Percentiles rank a stretch among this genome's conserved stretches.
Conservation (phyloP, 2,329 filamentous ascomycete genomes). For the Hypoxylon rubiginosum region DNA sequence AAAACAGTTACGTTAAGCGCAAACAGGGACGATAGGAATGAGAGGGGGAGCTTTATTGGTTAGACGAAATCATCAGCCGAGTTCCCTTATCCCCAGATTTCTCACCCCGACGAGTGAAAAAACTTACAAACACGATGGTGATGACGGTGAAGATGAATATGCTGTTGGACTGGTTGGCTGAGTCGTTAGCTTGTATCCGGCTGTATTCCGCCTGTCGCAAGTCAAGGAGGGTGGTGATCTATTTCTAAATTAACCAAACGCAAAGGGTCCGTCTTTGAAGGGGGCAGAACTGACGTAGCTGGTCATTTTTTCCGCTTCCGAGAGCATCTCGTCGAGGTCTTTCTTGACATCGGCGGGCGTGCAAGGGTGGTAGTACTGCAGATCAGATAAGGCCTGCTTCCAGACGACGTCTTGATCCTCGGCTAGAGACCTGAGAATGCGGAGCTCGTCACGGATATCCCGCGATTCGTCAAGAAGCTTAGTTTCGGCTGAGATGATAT, state of each 20-base stretch:
- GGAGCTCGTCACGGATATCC: constrained; percentile 33
- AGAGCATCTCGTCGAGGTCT: constrained; percentile 20
- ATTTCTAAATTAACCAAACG: background rate
- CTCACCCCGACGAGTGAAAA: background rate
- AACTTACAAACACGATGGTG: constrained; percentile 31
- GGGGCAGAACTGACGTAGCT: constrained; percentile 11
- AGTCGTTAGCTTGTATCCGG: constrained; percentile 24
- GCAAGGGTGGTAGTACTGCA: constrained; percentile 20
- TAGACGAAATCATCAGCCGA: background rate
- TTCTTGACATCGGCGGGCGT: constrained; percentile 24
- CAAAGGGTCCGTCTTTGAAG: background rate
- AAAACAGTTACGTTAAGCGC: constrained; percentile 20
- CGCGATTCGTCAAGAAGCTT: constrained; percentile 22
- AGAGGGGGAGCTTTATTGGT: constrained; percentile 24
- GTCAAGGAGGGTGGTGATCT: constrained; percentile 21
- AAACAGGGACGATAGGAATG: constrained; percentile 26
- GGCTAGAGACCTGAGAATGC: constrained; percentile 27
- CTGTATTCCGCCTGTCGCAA: constrained; percentile 19
- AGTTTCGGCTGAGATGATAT: constrained; percentile 27
- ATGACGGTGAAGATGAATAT: constrained; percentile 27
- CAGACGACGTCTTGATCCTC: constrained; percentile 33
- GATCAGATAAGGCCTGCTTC: constrained; percentile 20
- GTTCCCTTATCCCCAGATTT: background rate
- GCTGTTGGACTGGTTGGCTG: constrained; percentile 17
- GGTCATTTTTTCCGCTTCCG: constrained; percentile 7